These are phyloP conservation scores for Ophiostoma sp. DNA, from an alignment of 2,329 filamentous ascomycete species.

Conservation along the genomic window DNA sequence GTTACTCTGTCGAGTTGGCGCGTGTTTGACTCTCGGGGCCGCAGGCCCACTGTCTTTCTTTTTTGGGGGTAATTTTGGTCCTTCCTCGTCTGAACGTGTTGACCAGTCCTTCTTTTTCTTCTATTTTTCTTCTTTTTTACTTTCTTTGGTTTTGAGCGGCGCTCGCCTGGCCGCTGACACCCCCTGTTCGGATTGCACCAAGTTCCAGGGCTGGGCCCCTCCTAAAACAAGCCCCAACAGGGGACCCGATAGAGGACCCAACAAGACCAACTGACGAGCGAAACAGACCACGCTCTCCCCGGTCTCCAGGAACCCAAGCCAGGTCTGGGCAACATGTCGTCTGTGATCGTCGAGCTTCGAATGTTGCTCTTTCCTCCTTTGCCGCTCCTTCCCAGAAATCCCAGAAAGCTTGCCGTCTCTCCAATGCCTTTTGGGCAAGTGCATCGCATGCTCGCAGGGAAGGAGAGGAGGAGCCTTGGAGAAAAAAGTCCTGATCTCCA, in stretches of 20 bases:
- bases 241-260: background rate
- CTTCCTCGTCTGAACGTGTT: background rate
- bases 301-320: background rate
- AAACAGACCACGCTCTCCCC: background rate
- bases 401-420: background rate
- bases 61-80: background rate
- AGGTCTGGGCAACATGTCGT: constrained; percentile 8
- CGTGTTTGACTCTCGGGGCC: constrained; percentile 1
- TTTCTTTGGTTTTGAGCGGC: background rate
- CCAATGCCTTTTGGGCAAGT: constrained; percentile 4
- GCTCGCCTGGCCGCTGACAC: background rate
- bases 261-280: background rate
- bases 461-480: background rate
- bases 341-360: background rate
- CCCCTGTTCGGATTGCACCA: constrained; percentile 9
- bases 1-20: constrained; percentile 18
- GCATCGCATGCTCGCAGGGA: constrained; percentile 2
- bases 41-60: background rate
- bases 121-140: background rate
- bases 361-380: background rate
- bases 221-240: constrained; percentile 1
- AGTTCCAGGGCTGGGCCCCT: background rate
- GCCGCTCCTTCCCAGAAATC: background rate
- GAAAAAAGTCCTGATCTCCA: background rate
- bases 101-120: constrained; percentile 3